These are phyloP conservation scores for Penicillium sp. DNA, from an alignment of 2,329 filamentous ascomycete species.

Conservation along the genomic window DNA sequence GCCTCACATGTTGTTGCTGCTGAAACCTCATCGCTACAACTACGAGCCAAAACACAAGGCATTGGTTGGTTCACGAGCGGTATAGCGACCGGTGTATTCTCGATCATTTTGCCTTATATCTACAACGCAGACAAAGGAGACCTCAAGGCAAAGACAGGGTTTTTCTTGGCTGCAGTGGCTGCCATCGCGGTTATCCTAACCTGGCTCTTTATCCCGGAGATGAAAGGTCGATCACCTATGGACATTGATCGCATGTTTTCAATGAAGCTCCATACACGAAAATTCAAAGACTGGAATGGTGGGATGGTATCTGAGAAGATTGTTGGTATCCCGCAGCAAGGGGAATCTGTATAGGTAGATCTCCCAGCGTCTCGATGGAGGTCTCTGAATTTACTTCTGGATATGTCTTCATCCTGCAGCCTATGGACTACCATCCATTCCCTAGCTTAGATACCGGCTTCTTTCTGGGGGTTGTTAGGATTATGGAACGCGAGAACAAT, in stretches of 20 bases:
- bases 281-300: conserved; percentile 14
- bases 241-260: conserved; percentile 48
- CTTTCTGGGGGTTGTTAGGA: too few species aligned
- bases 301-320: conserved; percentile 3
- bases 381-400: not conserved
- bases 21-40: conserved; percentile 31
- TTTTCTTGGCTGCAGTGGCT: conserved; percentile 20
- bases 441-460: too few species aligned
- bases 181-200: conserved; percentile 28
- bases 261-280: conserved; percentile 14
- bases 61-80: conserved; percentile 44
- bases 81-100: conserved; percentile 42
- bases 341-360: not conserved
- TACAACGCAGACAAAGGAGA: conserved; percentile 33
- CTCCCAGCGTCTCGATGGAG: not conserved
- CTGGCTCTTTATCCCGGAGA: conserved; percentile 53
- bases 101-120: conserved; percentile 50
- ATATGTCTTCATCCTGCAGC: too few species aligned
- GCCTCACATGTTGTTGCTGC: conserved; percentile 33
- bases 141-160: conserved; percentile 18
- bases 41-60: conserved; percentile 36
- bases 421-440: too few species aligned
- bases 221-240: conserved; percentile 48
- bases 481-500: too few species aligned
- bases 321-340: not conserved